Evolutionary conservation across 1,284 basidiomycete species (phyloP).

Genomic region (Porogramme epimiltina): DNA sequence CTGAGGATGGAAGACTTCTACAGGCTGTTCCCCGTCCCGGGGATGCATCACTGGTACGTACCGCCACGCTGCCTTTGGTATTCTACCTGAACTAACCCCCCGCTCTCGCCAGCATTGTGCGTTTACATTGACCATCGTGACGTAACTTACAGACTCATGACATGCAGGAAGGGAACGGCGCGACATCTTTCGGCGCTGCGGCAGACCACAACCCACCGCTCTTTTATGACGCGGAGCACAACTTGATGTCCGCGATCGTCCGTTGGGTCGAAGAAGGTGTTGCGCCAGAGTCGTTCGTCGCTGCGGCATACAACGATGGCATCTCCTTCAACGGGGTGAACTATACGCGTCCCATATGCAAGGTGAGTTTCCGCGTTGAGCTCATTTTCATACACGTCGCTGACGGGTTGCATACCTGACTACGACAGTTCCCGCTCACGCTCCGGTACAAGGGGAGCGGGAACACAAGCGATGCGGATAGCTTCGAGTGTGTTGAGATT

Average conservation of each 20-base stretch:
- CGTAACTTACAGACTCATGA: background rate
- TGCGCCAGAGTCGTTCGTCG: conserved; percentile 34
- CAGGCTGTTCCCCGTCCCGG: conserved; percentile 42
- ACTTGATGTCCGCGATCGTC: conserved; percentile 38
- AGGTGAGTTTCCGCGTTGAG: conserved; percentile 20
- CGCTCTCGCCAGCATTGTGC: conserved; percentile 1
- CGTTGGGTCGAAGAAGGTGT: conserved; percentile 41
- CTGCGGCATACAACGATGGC: conserved; percentile 20
- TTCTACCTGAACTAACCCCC: background rate
- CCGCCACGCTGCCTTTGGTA: background rate
- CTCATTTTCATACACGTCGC: too few species aligned
- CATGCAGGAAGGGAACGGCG: background rate
- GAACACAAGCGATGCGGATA: too few species aligned
- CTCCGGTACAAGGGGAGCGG: too few species aligned
- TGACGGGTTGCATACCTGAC: too few species aligned
- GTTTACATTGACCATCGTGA: background rate
- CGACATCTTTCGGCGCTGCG: conserved; percentile 9
- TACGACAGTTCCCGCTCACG: too few species aligned
- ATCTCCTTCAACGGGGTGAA: conserved; percentile 14
- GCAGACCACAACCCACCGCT: conserved; percentile 15
- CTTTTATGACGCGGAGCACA: conserved; percentile 26
- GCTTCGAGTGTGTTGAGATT: too few species aligned
- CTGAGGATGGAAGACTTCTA: conserved; percentile 36
- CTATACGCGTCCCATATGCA: conserved; percentile 23
- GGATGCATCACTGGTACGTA: conserved; percentile 40